These are phyloP conservation scores for Trypanosoma conorhini DNA, from an alignment of 208 protist species.

Conservation along the genomic window DNA sequence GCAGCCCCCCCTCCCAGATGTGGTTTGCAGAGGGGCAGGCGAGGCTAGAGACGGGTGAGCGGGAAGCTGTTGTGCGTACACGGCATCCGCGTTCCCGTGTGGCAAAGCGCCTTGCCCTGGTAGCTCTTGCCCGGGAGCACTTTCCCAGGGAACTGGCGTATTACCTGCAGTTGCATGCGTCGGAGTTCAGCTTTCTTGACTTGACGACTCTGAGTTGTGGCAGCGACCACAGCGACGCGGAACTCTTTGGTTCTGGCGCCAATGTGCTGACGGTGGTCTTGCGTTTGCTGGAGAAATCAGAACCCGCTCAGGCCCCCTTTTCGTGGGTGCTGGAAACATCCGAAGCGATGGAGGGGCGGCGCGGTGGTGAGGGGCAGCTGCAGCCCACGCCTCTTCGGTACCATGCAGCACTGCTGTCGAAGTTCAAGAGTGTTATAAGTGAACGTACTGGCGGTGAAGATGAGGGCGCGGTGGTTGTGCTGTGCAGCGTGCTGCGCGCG, in stretches of 20 bases:
- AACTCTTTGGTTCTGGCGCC: neutral
- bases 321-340: too few relatives aligned
- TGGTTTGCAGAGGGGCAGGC: neutral
- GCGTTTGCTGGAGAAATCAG: too few relatives aligned
- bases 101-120: neutral
- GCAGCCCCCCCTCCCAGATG: neutral
- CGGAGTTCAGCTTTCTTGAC: neutral
- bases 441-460: constrained; percentile 45
- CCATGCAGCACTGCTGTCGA: too few relatives aligned
- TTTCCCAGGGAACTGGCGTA: constrained; percentile 4
- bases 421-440: constrained; percentile 35
- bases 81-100: neutral
- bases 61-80: neutral
- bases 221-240: neutral
- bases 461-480: constrained; percentile 58
- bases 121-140: neutral
- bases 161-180: neutral
- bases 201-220: neutral
- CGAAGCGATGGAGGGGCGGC: too few relatives aligned
- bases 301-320: too few relatives aligned
- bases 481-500: constrained; percentile 67
- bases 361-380: too few relatives aligned
- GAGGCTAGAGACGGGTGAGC: neutral
- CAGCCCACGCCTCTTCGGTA: too few relatives aligned
- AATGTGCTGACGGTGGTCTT: too few relatives aligned